These are phyloP conservation scores for Meyerozyma carpophila DNA, from an alignment of 1,139 yeast species.

Conservation along the genomic window DNA sequence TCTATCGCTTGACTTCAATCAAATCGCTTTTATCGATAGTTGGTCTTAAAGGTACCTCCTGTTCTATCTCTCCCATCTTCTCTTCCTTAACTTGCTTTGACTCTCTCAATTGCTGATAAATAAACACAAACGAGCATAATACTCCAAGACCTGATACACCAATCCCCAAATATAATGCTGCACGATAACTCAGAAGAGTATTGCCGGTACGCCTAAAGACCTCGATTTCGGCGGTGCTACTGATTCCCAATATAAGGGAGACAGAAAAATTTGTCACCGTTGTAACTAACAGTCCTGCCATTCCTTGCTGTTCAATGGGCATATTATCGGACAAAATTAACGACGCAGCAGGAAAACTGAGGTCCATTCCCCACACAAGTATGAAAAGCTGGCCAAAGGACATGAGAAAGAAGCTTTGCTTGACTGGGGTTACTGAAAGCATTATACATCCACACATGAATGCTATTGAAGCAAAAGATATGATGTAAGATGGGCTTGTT, in stretches of 20 bases:
- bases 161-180: conserved; percentile 38
- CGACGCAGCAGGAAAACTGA: conserved; percentile 55
- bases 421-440: conserved; percentile 43
- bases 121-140: conserved; percentile 22
- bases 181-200: conserved; percentile 32
- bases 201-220: conserved; percentile 19
- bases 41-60: not conserved
- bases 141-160: conserved; percentile 35
- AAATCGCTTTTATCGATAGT: no score
- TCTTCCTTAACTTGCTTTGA: not conserved
- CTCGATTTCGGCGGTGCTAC: conserved; percentile 42
- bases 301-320: conserved; percentile 50
- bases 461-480: conserved; percentile 38
- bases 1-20: no score
- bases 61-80: not conserved
- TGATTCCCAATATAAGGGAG: conserved; percentile 48
- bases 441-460: conserved; percentile 45
- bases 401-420: conserved; percentile 42
- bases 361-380: conserved; percentile 54
- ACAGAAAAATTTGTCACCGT: conserved; percentile 53
- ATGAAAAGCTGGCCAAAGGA: conserved; percentile 45
- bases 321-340: conserved; percentile 45
- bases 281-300: conserved; percentile 54
- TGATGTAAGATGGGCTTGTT: conserved; percentile 39
- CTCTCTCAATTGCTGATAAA: conserved; percentile 17